Evolutionary conservation across 169 alveolate species (phyloP).

Genomic region (Amoebophrya sp.): DNA sequence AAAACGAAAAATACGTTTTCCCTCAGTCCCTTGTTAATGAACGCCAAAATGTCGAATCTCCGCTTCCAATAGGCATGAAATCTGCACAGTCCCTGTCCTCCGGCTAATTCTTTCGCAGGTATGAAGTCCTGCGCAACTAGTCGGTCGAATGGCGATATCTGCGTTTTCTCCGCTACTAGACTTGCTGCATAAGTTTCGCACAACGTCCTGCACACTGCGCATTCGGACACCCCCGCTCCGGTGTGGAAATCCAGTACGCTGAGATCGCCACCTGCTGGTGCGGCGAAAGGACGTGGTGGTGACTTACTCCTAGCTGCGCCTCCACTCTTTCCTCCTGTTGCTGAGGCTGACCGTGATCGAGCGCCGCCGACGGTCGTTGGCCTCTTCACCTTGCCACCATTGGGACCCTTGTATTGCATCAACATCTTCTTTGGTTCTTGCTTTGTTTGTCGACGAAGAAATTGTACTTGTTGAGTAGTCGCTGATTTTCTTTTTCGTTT

Average conservation of each 20-base stretch:
- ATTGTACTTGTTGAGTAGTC: no score
- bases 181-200: neutral
- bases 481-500: no score
- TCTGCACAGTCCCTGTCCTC: neutral
- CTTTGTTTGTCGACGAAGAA: no score
- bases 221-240: neutral
- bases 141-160: neutral
- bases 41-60: neutral
- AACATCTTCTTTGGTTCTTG: neutral
- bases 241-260: neutral
- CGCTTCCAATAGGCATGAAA: neutral
- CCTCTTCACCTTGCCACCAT: no score
- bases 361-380: neutral
- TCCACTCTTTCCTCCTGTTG: no score
- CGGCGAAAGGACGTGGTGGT: no score
- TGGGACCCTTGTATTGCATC: neutral
- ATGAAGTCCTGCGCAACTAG: slow-evolving; percentile 12
- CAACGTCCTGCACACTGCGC: neutral
- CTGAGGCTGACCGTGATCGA: neutral
- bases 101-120: neutral
- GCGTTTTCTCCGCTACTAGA: neutral
- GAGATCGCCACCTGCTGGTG: no score
- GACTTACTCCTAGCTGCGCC: no score
- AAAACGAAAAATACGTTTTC: neutral
- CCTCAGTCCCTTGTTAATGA: neutral